Percentiles rank a stretch among this genome's conserved stretches.
These are phyloP conservation scores for Entophlyctis luteolus DNA, from an alignment of 192 early-diverging fungal genomes.

Conservation along the genomic window DNA sequence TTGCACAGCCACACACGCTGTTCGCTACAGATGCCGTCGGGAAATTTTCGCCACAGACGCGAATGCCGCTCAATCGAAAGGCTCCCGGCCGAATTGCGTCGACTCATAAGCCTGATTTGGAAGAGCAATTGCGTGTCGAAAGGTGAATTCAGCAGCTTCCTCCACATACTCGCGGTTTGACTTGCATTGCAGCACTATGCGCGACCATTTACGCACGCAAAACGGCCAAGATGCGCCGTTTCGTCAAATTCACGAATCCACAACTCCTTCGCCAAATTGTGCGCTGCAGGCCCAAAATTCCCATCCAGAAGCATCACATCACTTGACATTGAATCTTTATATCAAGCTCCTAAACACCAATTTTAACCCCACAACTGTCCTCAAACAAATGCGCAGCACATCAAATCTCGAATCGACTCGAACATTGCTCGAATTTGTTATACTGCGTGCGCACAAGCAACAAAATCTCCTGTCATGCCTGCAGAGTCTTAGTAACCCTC, in stretches of 20 bases:
- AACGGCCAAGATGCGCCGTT: background rate
- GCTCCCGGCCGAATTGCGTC: background rate
- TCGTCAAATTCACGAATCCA: background rate
- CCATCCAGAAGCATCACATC: background rate
- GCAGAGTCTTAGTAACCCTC: slow-evolving; percentile 14
- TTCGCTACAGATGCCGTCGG: slow-evolving; percentile 17
- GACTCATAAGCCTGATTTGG: background rate
- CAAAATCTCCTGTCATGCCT: slow-evolving; percentile 34
- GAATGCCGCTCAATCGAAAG: background rate
- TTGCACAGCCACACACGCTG: slow-evolving; percentile 10
- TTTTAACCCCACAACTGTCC: slow-evolving; percentile 23
- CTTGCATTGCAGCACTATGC: background rate
- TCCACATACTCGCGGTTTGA: background rate
- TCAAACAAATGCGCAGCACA: slow-evolving; percentile 23
- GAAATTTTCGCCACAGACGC: slow-evolving; percentile 20
- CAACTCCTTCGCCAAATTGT: background rate
- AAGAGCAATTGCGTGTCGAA: background rate
- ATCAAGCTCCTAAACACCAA: slow-evolving; percentile 43
- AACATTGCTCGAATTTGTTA: slow-evolving; percentile 35
- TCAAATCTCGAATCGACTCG: slow-evolving; percentile 16
- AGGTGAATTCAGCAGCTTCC: background rate
- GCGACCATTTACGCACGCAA: background rate
- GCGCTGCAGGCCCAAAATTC: background rate
- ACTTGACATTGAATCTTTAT: slow-evolving; percentile 38
- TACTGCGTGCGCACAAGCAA: slow-evolving; percentile 29